Base-by-base conservation (phyloP, 169 alveolate species). In the Eimeria sp. region DNA sequence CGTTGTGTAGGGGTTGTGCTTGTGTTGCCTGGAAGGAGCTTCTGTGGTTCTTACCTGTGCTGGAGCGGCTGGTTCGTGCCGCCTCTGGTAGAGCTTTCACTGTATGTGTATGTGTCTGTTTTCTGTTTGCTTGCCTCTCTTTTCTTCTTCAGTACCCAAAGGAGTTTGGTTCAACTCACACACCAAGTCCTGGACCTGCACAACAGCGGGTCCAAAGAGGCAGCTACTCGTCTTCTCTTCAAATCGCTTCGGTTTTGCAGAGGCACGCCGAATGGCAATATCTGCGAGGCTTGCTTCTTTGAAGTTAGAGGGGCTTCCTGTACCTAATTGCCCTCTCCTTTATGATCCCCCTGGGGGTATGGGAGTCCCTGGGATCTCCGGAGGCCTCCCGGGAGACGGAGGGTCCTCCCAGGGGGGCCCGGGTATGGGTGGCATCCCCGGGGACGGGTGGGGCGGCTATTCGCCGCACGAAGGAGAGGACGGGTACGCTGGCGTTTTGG, bases 161-260 rank as follows among this genome's bases (percentile, higher is more conserved):
- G 95, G 95, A 11, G 95, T 91, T 13, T 91, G 95, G 95, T 91
- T 91, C 80, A 91, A 91, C 65, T 91, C 95, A n/a, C 95, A 91
- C 67, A 91, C 95, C 57, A 91, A 91, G 95, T 91, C 95, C n/a
- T 91, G 95, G 95, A 91, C 95, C 22, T 91, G 95, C 49, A 83
- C 95, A 20, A 91, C 95, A 9, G 95, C 84, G 76, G 95, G 95
- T 45, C 95, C 95, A 4, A 83, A 83, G 25, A 75, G 95, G 43
- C 95, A 91, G 89, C 95, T 91, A 30, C 86, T 91, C 10, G 95
- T 91, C 25, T 91, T 91, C 61, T 91, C 95, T n/a, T 91, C 95
- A 25, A 83, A 83, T 40, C 95, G 95, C 51, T 91, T 72, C 51
- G 95, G 95, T 1, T 91, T 91, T 75, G 95, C 83, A 1, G 82